Evolutionary conservation across 2,329 filamentous ascomycete genomes (phyloP), one percentile per base, ranked within the genome.

Genomic region (Nemania sp.): DNA sequence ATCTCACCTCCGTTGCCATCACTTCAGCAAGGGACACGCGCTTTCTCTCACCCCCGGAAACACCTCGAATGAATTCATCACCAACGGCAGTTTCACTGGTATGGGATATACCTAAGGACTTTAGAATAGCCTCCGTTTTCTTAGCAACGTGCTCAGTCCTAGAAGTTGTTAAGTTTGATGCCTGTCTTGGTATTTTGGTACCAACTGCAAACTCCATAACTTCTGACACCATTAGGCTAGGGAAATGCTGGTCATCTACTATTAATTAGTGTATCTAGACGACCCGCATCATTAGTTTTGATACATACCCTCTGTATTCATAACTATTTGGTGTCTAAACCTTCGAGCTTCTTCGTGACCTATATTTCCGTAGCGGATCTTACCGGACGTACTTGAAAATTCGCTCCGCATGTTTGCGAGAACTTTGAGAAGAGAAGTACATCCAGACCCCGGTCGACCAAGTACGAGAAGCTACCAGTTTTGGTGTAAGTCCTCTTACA

Each of bases 21-120:
- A 89, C 89, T 77, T 92, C 90, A 0, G 88, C 89, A 67, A 92
- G 90, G 47, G 86, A 88, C 2, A 92, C 90, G 79, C 91, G 86
- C 77, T 92, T 90, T 67, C 86, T 82, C 73, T 89, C 86, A 35
- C 87, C 87, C 45, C 87, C 87, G 57, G 82, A 85, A 1, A 89
- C 81, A 38, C 89, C 89, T 10, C 88, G 84, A 13, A 90, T 82
- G 15, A 87, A 81, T 56, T 88, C 87, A 66, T 90, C 87, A 0
- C 89, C 89, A n/a, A 91, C 86, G 67, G 84, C 86, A 0, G 88
- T 90, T 8, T 32, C 29, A 4, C 4, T 78, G 0, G 89, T 91
- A 74, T 93, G 90, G 51, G 49, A 43, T 43, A 62, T 62, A 27
- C 59, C 59, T 7, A 62, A 13, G 20, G 59, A 62, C 20, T 57